Conservation (phyloP, 257 asterid genomes). For the Cruciata laevipes region DNA sequence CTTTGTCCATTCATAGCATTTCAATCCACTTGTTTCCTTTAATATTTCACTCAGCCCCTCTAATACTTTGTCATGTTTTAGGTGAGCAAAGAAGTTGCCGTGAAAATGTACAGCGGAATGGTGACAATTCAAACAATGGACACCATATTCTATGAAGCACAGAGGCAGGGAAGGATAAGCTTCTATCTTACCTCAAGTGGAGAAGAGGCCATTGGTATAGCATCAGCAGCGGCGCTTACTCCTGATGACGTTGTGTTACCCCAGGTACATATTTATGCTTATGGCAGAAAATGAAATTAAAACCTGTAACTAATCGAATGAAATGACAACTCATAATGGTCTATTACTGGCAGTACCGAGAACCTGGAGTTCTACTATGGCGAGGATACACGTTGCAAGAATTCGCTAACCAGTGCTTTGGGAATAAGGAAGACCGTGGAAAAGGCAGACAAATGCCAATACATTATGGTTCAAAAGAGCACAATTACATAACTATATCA, state of each 20-base stretch:
- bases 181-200: slow-evolving; percentile 77
- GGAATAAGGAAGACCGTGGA: slow-evolving; percentile 59
- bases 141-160: slow-evolving; percentile 74
- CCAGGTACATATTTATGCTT: slow-evolving; percentile 21
- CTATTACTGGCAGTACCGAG: slow-evolving; percentile 52
- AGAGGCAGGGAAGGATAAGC: slow-evolving; percentile 84
- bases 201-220: slow-evolving; percentile 84
- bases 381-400: slow-evolving; percentile 79
- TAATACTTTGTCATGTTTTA: slow-evolving; percentile 11
- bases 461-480: slow-evolving; percentile 74
- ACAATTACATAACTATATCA: slow-evolving; percentile 62
- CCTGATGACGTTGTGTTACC: slow-evolving; percentile 28
- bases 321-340: background rate
- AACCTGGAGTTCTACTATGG: slow-evolving; percentile 86
- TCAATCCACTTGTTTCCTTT: background rate
- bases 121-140: slow-evolving; percentile 75
- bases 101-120: slow-evolving; percentile 57
- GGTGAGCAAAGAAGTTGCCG: slow-evolving; percentile 64
- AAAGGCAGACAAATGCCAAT: slow-evolving; percentile 98
- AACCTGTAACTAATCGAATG: background rate
- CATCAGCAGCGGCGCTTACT: slow-evolving; percentile 84
- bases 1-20: background rate
- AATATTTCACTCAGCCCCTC: background rate
- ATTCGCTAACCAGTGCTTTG: slow-evolving; percentile 70
- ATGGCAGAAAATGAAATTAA: background rate